Evolutionary conservation across 192 early-diverging fungal species (phyloP).

Genomic region (Backusella tuberculispora): DNA sequence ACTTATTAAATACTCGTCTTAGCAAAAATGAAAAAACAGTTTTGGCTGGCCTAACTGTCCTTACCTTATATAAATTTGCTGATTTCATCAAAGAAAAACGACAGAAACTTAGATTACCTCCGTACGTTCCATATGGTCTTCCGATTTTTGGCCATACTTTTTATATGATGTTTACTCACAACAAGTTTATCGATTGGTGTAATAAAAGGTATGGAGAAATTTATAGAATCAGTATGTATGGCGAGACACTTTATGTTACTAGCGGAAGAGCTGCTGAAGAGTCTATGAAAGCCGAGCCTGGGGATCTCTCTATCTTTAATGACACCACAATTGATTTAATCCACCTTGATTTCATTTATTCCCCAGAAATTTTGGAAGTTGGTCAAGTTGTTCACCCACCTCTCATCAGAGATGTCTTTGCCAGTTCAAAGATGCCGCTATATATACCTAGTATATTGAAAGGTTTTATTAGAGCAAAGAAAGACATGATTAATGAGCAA

Average conservation of each 20-base stretch:
- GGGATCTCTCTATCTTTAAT: conserved; percentile 24
- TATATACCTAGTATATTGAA: conserved; percentile 9
- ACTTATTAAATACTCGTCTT: background rate
- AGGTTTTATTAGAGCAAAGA: conserved; percentile 4
- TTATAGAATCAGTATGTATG: conserved; percentile 27
- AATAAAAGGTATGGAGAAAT: conserved; percentile 30
- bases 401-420: conserved; percentile 6
- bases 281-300: conserved; percentile 20
- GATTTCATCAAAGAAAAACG: conserved; percentile 13
- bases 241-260: conserved; percentile 20
- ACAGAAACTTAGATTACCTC: conserved; percentile 21
- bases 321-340: conserved; percentile 20
- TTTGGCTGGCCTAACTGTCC: background rate
- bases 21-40: background rate
- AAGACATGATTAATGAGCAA: background rate
- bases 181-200: conserved; percentile 35
- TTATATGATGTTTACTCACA: conserved; percentile 9
- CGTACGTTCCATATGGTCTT: conserved; percentile 25
- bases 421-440: conserved; percentile 16
- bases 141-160: conserved; percentile 36
- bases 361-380: conserved; percentile 17
- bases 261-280: conserved; percentile 27
- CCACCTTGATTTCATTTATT: conserved; percentile 24
- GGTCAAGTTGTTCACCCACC: conserved; percentile 18
- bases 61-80: conserved; percentile 15